Evolutionary conservation across 331 rosid species (phyloP), one percentile per base, ranked within the genome.

Genomic region (Malus hybrid): DNA sequence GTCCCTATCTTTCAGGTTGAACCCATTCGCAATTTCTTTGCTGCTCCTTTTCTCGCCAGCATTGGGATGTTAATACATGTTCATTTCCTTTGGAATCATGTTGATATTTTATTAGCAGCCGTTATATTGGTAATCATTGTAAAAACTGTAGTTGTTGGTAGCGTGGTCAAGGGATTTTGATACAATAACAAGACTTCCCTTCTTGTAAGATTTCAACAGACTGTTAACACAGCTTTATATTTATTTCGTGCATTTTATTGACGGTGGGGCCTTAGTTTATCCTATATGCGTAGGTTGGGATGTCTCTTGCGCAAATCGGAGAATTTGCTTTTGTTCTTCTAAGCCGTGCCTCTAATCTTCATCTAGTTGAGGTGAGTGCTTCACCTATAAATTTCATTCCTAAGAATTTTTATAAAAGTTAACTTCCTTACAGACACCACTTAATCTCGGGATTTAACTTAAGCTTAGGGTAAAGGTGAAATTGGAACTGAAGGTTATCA

Each of bases 281-380:
- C 87, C 82, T 80, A 81, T 86, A 79, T 82, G 87, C 58, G 89
- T 90, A 90, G 99, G 97, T 92, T 75, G 97, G 97, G 80, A 90
- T 90, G 97, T 89, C 97, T 70, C 79, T 95, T 14, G 97, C 97
- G 61, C 99, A 92, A 86, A 92, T 92, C 22, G 99, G 99, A 75
- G 99, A 95, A 74, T 95, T 92, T 80, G 84, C 99, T 64, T 95
- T 95, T 80, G 97, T 95, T 82, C 95, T 94, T 89, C 93, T 95
- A 66, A 95, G 97, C 28, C 97, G 97, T 60, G 99, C 97, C 66
- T 95, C 97, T 55, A 92, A 92, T 90, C 91, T 94, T 86, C 99
- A 92, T 90, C 87, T 94, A 81, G 97, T 94, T 46, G 97, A 94
- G 97, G 99, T 84, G 73, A 79, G 87, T 48, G 73, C 80, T 75